A percentile compares a stretch with the other conserved stretches of the same genome.
Conservation (phyloP, 2,329 filamentous ascomycete genomes). For the Diaporthe vaccinii region DNA sequence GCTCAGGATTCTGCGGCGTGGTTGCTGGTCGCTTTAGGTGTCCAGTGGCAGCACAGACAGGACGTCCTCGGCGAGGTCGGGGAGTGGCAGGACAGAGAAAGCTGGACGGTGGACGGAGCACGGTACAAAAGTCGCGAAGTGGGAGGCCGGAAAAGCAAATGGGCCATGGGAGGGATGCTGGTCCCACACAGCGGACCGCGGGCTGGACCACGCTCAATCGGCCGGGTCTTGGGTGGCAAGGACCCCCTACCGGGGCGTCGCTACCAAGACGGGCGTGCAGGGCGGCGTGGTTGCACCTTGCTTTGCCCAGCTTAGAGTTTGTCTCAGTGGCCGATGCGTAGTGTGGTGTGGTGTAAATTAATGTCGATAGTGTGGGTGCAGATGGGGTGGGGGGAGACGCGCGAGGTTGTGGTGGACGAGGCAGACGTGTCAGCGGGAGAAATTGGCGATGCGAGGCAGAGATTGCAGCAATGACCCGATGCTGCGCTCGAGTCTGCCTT, state of each 20-base stretch:
- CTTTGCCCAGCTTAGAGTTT: conserved; percentile 25
- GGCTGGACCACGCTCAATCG: conserved; percentile 24
- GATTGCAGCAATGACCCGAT: conserved; percentile 18
- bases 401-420: conserved; percentile 14
- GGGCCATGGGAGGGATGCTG: conserved; percentile 22
- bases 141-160: conserved; percentile 27
- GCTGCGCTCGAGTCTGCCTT: conserved; percentile 20
- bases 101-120: conserved; percentile 26
- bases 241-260: not conserved
- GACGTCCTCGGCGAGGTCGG: conserved; percentile 25
- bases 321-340: conserved; percentile 22
- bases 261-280: conserved; percentile 30
- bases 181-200: conserved; percentile 25
- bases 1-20: not conserved
- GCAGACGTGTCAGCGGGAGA: conserved; percentile 18
- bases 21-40: not conserved
- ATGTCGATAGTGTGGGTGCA: conserved; percentile 4
- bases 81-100: conserved; percentile 3
- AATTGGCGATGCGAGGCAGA: conserved; percentile 15
- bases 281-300: conserved; percentile 15
- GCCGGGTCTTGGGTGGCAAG: conserved; percentile 17
- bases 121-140: conserved; percentile 27
- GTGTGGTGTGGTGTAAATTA: conserved; percentile 24
- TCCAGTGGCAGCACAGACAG: conserved; percentile 12
- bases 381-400: not conserved